Evolutionary conservation across 257 asterid species (phyloP).

Genomic region (Datura wrightii): DNA sequence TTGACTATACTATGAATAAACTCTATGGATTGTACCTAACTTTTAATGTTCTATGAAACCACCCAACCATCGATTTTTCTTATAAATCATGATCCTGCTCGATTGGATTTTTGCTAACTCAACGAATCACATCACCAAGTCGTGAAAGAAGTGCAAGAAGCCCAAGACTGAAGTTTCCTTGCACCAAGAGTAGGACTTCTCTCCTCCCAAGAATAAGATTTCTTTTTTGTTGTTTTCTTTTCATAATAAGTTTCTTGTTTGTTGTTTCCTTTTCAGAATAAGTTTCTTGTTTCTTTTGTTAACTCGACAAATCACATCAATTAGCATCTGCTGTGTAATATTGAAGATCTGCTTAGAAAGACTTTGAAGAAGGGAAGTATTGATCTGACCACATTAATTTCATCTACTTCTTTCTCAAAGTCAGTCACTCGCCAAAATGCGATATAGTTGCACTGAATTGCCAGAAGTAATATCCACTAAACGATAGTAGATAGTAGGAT

Average conservation of each 20-base stretch:
- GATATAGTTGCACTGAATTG: not conserved
- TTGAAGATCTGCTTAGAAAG: not conserved
- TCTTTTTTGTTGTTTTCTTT: not conserved
- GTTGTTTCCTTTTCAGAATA: not conserved
- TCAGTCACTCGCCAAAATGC: not conserved
- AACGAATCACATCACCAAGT: not conserved
- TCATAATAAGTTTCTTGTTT: not conserved
- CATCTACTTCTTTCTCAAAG: not conserved
- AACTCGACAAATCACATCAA: not conserved
- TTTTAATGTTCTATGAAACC: not conserved
- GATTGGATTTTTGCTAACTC: not conserved
- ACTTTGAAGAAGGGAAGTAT: not conserved
- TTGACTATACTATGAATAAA: not conserved
- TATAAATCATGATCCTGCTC: not conserved
- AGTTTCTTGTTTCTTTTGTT: not conserved
- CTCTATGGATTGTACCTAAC: not conserved
- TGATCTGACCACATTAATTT: slow-evolving; percentile 14
- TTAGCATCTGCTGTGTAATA: not conserved
- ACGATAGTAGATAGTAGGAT: not conserved
- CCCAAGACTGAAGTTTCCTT: not conserved
- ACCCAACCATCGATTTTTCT: not conserved
- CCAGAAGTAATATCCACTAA: not conserved
- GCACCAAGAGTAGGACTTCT: not conserved
- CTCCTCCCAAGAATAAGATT: not conserved
- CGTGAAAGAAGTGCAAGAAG: slow-evolving; percentile 10